Evolutionary conservation across 352 stramenopile genomes (phyloP).

Genomic region (Pythium scleroteichum): DNA sequence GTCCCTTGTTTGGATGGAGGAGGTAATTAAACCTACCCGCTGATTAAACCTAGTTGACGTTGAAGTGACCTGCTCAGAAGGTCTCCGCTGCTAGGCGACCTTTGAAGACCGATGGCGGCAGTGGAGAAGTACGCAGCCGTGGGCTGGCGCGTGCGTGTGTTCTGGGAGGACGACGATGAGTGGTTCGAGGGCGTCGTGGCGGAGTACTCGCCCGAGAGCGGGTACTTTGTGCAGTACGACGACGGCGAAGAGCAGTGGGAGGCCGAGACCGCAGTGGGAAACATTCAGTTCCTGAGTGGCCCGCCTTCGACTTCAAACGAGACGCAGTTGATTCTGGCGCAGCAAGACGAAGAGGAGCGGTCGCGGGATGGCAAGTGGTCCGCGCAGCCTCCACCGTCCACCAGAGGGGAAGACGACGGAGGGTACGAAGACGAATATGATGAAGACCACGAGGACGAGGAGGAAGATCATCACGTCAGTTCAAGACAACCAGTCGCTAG

Average conservation of each 20-base stretch:
- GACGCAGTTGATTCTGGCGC: conserved; percentile 7
- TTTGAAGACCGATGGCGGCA: not conserved
- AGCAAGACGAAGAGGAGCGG: not conserved
- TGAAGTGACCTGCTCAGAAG: conserved; percentile 6
- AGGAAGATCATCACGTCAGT: conserved; percentile 17
- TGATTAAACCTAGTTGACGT: conserved; percentile 7
- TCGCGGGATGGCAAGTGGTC: conserved; percentile 10
- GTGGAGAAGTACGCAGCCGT: conserved; percentile 26
- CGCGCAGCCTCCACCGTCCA: conserved; percentile 21
- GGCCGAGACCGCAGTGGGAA: conserved; percentile 16
- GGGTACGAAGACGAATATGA: conserved; percentile 25
- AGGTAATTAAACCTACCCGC: not conserved
- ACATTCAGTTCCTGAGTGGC: conserved; percentile 26
- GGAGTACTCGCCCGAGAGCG: conserved; percentile 30
- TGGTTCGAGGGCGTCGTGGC: conserved; percentile 71
- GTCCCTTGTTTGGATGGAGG: not conserved
- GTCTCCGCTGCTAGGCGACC: not conserved
- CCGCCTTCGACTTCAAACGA: not conserved
- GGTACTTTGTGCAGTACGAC: conserved; percentile 72
- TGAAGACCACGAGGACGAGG: conserved; percentile 24
- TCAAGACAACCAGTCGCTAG: not conserved
- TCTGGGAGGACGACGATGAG: conserved; percentile 62
- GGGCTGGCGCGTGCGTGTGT: conserved; percentile 58
- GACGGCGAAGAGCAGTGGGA: conserved; percentile 83
- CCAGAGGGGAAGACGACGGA: conserved; percentile 15